phyloP scores from a whole-genome alignment of 1,284 basidiomycete species.

The Sporisorium scitamineum region DNA sequence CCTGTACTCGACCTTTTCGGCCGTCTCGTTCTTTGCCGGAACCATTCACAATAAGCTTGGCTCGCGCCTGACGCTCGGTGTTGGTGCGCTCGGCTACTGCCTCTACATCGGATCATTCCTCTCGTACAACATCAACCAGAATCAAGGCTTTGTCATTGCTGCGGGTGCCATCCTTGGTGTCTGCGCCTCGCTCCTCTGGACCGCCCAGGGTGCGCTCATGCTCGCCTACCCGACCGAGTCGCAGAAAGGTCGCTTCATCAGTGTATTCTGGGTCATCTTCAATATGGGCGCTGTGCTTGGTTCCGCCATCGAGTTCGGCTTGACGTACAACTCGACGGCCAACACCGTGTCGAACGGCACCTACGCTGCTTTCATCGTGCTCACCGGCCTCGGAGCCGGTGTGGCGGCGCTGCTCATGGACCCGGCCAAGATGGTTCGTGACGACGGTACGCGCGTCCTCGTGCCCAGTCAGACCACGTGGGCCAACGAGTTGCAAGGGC shows the following conservation, averaged over 20 bases:
- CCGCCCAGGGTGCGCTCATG: constrained; percentile 81
- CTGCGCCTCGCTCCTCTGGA: constrained; percentile 80
- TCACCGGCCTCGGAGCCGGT: constrained; percentile 55
- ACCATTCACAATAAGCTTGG: constrained; percentile 77
- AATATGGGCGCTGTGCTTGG: constrained; percentile 79
- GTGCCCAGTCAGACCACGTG: constrained; percentile 55
- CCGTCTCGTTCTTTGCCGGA: constrained; percentile 74
- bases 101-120: constrained; percentile 81
- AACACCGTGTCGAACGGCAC: constrained; percentile 52
- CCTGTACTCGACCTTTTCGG: constrained; percentile 64
- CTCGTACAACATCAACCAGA: constrained; percentile 69
- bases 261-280: constrained; percentile 78
- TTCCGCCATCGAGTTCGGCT: constrained; percentile 74
- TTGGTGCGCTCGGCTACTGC: constrained; percentile 74
- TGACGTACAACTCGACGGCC: constrained; percentile 51
- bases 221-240: constrained; percentile 81
- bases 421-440: constrained; percentile 53
- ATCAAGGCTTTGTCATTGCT: constrained; percentile 73
- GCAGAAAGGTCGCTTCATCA: constrained; percentile 78
- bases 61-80: constrained; percentile 77
- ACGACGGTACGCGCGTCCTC: constrained; percentile 55
- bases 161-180: constrained; percentile 84
- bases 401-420: constrained; percentile 45
- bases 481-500: constrained; percentile 53
- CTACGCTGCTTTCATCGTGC: constrained; percentile 57